These are phyloP conservation scores for Ceratocystiopsis sp. DNA, from an alignment of 2,329 filamentous ascomycete genomes.

Conservation along the genomic window DNA sequence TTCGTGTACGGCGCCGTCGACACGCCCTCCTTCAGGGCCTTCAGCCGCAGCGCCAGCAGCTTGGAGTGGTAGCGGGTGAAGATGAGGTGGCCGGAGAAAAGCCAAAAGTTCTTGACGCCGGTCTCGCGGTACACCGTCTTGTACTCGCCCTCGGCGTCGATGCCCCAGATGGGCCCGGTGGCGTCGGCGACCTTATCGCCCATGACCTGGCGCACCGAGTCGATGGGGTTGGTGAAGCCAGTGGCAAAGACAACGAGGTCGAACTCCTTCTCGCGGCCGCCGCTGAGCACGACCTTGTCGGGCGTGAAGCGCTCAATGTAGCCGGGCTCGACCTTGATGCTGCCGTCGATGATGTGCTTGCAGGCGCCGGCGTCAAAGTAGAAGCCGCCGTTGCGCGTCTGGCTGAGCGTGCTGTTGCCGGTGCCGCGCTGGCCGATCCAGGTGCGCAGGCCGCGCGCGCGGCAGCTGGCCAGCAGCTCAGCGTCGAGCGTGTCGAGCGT, in stretches of 20 bases:
- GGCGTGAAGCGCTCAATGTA: conserved; percentile 15
- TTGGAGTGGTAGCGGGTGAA: conserved; percentile 19
- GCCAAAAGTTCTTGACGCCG: conserved; percentile 20
- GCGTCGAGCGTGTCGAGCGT: conserved; percentile 1
- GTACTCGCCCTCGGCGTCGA: conserved; percentile 31
- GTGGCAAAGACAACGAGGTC: conserved; percentile 29
- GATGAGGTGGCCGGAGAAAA: conserved; percentile 20
- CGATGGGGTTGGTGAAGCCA: conserved; percentile 35
- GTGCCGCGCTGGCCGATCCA: conserved; percentile 5
- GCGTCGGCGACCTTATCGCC: conserved; percentile 31
- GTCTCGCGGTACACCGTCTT: conserved; percentile 16
- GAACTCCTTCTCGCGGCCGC: conserved; percentile 16
- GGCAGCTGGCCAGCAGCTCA: conserved; percentile 1
- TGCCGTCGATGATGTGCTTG: conserved; percentile 5
- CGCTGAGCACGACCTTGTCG: conserved; percentile 17
- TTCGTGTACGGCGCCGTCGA: conserved; percentile 7
- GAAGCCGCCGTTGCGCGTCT: conserved; percentile 5
- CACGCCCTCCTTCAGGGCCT: conserved; percentile 12
- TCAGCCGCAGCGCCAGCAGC: conserved; percentile 17
- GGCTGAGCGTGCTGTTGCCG: conserved; percentile 1
- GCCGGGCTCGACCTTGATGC: conserved; percentile 6
- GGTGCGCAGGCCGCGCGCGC: conserved; percentile 1
- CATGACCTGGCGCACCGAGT: conserved; percentile 28
- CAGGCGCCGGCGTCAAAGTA: conserved; percentile 6
- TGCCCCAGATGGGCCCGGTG: conserved; percentile 28